phyloP scores from a whole-genome alignment of 1,284 basidiomycete genomes.

The Thecaphora thlaspeos region DNA sequence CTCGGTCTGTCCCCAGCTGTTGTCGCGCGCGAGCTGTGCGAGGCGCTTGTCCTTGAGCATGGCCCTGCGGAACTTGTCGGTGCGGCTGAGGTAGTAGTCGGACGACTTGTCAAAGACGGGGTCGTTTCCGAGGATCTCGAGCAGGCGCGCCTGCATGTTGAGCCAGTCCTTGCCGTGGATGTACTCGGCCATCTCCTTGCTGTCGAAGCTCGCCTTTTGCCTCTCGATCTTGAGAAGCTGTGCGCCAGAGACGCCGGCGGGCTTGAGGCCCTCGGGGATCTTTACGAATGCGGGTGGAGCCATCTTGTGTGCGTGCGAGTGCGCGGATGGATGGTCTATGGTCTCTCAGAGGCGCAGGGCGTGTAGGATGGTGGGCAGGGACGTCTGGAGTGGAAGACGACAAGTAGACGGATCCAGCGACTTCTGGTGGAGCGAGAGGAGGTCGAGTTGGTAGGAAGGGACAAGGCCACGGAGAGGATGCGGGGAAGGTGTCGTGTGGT shows the following conservation, averaged over 20 bases:
- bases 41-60: conserved; percentile 58
- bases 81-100: conserved; percentile 61
- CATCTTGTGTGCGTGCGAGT: conserved; percentile 8
- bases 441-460: too few relatives aligned
- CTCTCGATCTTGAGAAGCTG: conserved; percentile 48
- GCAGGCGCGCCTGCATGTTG: conserved; percentile 61
- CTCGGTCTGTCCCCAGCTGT: conserved; percentile 57
- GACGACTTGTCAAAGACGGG: conserved; percentile 67
- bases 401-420: too few relatives aligned
- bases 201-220: conserved; percentile 48
- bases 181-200: conserved; percentile 44
- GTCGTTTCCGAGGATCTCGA: conserved; percentile 64
- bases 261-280: conserved; percentile 46
- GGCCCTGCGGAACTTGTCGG: conserved; percentile 55
- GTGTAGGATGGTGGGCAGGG: too few relatives aligned
- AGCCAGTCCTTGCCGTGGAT: conserved; percentile 46
- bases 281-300: conserved; percentile 30
- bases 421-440: too few relatives aligned
- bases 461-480: too few relatives aligned
- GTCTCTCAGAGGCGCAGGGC: too few relatives aligned
- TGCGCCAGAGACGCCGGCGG: conserved; percentile 39
- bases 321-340: not conserved
- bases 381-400: too few relatives aligned
- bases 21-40: conserved; percentile 54
- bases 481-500: too few relatives aligned